Evolutionary conservation across 306 rosid species (phyloP), one percentile per base, ranked within the genome.

Genomic region (Cucumis hystrix): DNA sequence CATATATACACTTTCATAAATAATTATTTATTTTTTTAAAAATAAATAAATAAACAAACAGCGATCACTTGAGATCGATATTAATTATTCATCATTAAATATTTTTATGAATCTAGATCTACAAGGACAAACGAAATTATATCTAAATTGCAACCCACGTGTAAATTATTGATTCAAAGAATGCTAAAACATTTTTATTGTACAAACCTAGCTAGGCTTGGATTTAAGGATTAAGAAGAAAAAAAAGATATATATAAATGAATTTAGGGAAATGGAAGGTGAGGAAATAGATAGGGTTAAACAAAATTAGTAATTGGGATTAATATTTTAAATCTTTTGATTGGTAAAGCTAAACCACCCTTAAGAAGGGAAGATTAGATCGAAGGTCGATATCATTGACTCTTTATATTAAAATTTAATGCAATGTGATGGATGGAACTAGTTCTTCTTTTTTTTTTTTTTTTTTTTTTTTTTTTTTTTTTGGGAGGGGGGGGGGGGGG

Each of bases 341-440:
- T 72, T 41, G 45, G 61, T 72, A 51, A 51, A 72, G 77, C 77
- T 72, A 70, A 70, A 70, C 76, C 62, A 10, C 61, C 8, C 23
- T 28, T 71, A 71, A 70, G 58, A 23, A 14, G 18, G 14, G 39
- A 45, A 47, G 75, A 70, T 72, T 72, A 72, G 77, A 72, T 72
- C 45, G 20, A 16, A 51, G 28, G 77, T 72, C 77, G 9, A 72
- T 72, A 72, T 72, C 77, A 72, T 72, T 51, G 62, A 51, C 77
- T 49, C 61, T 51, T 68, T 72, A 72, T 72, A 72, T 72, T 51
- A 51, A 72, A 68, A 68, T 68, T 68, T 68, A 68, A 67, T 71
- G 76, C 76, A 71, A 28, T 25, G 12, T 55, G 78, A 57, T 74
- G 66, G 63, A 54, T 23, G 9, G 23, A 51, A 14, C 15, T 72